Evolutionary conservation across 768 basidiomycete species (phyloP).

Genomic region (Leccinellum rugosiceps): DNA sequence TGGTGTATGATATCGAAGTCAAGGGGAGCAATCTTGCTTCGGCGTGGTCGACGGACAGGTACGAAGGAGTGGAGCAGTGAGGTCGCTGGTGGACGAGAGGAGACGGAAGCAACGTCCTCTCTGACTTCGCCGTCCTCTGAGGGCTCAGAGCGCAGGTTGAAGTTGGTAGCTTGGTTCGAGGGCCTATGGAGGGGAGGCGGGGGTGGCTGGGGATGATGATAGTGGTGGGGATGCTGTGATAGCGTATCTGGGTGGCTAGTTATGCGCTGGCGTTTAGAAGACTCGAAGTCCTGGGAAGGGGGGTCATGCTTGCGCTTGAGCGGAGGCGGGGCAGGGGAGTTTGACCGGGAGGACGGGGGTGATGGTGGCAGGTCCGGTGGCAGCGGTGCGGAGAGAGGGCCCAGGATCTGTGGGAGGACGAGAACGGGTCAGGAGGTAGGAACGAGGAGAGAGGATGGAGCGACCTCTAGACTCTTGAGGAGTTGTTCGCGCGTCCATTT

Average conservation of each 20-base stretch:
- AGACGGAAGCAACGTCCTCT: slow-evolving; percentile 33
- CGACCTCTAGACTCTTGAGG: slow-evolving; percentile 40
- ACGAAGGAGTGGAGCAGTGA: slow-evolving; percentile 37
- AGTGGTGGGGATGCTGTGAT: slow-evolving; percentile 30
- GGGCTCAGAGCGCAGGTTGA: slow-evolving; percentile 37
- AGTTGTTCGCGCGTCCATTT: slow-evolving; percentile 38
- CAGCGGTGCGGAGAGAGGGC: slow-evolving; percentile 37
- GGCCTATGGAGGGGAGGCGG: slow-evolving; percentile 18
- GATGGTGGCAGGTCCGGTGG: slow-evolving; percentile 45
- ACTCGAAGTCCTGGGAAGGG: slow-evolving; percentile 21
- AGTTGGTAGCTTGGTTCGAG: slow-evolving; percentile 21
- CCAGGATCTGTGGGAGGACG: slow-evolving; percentile 35
- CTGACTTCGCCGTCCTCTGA: slow-evolving; percentile 47
- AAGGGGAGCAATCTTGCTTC: slow-evolving; percentile 45
- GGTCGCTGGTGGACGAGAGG: slow-evolving; percentile 25
- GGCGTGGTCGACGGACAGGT: slow-evolving; percentile 66
- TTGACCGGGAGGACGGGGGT: slow-evolving; percentile 42
- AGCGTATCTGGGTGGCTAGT: slow-evolving; percentile 20
- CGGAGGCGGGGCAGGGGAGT: slow-evolving; percentile 37
- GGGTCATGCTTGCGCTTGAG: slow-evolving; percentile 39
- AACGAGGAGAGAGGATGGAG: not conserved
- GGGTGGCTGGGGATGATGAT: slow-evolving; percentile 26
- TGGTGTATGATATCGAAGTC: slow-evolving; percentile 64
- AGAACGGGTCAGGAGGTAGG: slow-evolving; percentile 17
- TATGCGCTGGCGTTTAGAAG: slow-evolving; percentile 33